Percentiles rank a stretch among this genome's conserved stretches.
Evolutionary conservation across 352 stramenopile species (phyloP).

Genomic region (Vaucheria bursata): DNA sequence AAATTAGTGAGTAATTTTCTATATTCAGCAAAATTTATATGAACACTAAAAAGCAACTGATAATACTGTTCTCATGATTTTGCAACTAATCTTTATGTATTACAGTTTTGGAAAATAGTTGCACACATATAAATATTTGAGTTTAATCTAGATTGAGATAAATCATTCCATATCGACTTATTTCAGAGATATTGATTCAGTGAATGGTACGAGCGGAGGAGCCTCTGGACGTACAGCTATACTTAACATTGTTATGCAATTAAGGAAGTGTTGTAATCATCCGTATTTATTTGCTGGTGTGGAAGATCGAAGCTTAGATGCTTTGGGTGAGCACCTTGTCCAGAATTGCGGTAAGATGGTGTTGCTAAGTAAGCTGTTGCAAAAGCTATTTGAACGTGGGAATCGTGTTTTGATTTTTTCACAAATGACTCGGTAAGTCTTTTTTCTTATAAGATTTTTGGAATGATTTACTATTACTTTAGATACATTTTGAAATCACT

Average conservation of each 20-base stretch:
- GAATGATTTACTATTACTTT: too few species aligned
- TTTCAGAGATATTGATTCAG: constrained; percentile 79
- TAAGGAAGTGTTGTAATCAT: constrained; percentile 97
- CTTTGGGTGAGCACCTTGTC: constrained; percentile 88
- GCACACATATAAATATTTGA: too few species aligned
- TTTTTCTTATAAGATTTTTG: too few species aligned
- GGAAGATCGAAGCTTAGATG: constrained; percentile 83
- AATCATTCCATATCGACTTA: too few species aligned
- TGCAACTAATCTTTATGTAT: too few species aligned
- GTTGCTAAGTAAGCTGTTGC: constrained; percentile 93
- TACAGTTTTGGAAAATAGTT: constrained; percentile 52
- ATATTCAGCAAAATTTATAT: too few species aligned
- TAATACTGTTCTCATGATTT: too few species aligned
- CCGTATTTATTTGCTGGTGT: constrained; percentile 96
- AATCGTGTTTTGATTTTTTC: constrained; percentile 98
- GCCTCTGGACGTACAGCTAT: constrained; percentile 59
- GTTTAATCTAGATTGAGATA: too few species aligned
- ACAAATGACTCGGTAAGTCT: constrained; percentile 87
- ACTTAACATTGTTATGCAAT: constrained; percentile 97
- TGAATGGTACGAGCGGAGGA: constrained; percentile 60
- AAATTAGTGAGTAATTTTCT: too few species aligned
- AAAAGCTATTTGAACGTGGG: constrained; percentile 76
- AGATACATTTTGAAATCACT: too few species aligned
- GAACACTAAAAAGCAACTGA: too few species aligned
- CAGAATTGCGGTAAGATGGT: constrained; percentile 97